Evolutionary conservation across 805 yeast genomes (phyloP).

Genomic region (Schizosaccharomyces cryophilus): DNA sequence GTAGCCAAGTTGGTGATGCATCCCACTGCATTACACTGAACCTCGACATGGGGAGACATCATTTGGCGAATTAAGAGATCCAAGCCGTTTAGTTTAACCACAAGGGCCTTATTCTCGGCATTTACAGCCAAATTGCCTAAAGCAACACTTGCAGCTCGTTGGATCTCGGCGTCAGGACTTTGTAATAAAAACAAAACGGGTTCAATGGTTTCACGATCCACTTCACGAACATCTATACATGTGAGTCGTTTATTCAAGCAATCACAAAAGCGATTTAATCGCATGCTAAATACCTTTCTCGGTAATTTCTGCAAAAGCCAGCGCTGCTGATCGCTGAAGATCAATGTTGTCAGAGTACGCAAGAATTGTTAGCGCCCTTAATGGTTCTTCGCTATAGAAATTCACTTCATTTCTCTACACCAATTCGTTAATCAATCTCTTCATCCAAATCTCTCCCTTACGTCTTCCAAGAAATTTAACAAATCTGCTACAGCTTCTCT

Average conservation of each 20-base stretch:
- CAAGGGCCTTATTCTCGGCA: slow-evolving; percentile 67
- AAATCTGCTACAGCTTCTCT: slow-evolving; percentile 85
- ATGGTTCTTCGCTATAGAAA: slow-evolving; percentile 58
- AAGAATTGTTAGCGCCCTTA: slow-evolving; percentile 70
- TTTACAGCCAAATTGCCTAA: slow-evolving; percentile 94
- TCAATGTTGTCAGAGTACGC: slow-evolving; percentile 90
- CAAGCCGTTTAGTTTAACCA: slow-evolving; percentile 94
- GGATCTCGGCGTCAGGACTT: slow-evolving; percentile 77
- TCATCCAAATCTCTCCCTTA: slow-evolving; percentile 10
- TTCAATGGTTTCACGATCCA: slow-evolving; percentile 72
- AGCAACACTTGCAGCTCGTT: slow-evolving; percentile 96
- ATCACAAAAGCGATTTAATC: not conserved
- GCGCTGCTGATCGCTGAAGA: slow-evolving; percentile 85
- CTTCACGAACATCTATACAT: slow-evolving; percentile 48
- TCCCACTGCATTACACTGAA: slow-evolving; percentile 97
- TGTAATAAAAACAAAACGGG: slow-evolving; percentile 76
- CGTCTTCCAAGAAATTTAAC: slow-evolving; percentile 67
- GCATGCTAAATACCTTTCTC: slow-evolving; percentile 30
- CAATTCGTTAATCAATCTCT: slow-evolving; percentile 13
- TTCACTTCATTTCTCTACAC: slow-evolving; percentile 49
- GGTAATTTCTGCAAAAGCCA: slow-evolving; percentile 95
- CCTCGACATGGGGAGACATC: slow-evolving; percentile 93
- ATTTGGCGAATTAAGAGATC: slow-evolving; percentile 91
- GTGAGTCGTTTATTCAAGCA: not conserved
- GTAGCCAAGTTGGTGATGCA: slow-evolving; percentile 95